These are phyloP conservation scores for Penicillium paxilli DNA, from an alignment of 495 filamentous ascomycete species.

Conservation along the genomic window DNA sequence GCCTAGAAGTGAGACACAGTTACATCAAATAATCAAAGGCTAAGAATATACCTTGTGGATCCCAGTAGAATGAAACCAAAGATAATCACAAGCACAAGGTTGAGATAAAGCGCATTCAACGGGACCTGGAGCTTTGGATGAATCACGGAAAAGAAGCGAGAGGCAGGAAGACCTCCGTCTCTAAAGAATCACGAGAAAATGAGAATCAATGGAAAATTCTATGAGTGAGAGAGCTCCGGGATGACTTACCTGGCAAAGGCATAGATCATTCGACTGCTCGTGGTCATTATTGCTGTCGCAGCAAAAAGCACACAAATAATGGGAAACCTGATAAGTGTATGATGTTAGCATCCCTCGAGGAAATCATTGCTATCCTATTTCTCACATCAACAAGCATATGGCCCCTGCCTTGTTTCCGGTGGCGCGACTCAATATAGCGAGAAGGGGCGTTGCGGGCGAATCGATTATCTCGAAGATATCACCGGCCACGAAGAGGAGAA, in stretches of 20 bases:
- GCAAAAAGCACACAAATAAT: slow-evolving; percentile 72
- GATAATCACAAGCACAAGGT: slow-evolving; percentile 59
- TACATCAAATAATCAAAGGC: slow-evolving; percentile 8
- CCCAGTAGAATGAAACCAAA: slow-evolving; percentile 76
- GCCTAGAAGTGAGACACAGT: neutral
- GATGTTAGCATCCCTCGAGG: slow-evolving; percentile 15
- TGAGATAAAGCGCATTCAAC: slow-evolving; percentile 67
- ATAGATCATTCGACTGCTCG: slow-evolving; percentile 73
- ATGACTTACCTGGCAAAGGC: slow-evolving; percentile 59
- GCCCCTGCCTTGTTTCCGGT: slow-evolving; percentile 64
- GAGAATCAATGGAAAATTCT: neutral
- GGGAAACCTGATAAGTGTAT: slow-evolving; percentile 59
- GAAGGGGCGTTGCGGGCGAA: slow-evolving; percentile 61
- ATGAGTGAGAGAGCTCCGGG: neutral
- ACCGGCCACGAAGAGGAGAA: slow-evolving; percentile 66
- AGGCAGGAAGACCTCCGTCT: slow-evolving; percentile 72
- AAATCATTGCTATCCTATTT: too few relatives aligned
- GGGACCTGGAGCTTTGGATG: slow-evolving; percentile 65
- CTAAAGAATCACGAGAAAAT: slow-evolving; percentile 32
- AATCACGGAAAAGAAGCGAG: slow-evolving; percentile 60
- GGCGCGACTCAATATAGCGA: slow-evolving; percentile 70
- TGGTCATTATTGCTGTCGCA: slow-evolving; percentile 71
- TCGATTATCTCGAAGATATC: slow-evolving; percentile 57
- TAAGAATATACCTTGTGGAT: slow-evolving; percentile 46
- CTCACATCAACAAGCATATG: slow-evolving; percentile 67